These are phyloP conservation scores for Elsinoe ampelina DNA, from an alignment of 2,329 filamentous ascomycete genomes.

Conservation along the genomic window DNA sequence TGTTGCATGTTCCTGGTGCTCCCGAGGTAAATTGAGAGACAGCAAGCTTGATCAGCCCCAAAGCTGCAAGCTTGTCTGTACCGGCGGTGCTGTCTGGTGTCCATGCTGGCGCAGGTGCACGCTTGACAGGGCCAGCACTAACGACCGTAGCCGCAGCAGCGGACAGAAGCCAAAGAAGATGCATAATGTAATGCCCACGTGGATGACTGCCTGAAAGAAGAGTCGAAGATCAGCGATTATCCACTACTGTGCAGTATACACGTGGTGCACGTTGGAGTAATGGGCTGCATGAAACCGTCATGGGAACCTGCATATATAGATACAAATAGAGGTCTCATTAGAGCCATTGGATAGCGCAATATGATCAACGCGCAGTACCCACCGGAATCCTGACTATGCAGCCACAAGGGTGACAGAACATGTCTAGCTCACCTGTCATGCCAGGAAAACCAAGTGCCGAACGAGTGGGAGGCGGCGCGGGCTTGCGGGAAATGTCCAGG, in stretches of 20 bases:
- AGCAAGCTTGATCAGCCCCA: constrained; percentile 23
- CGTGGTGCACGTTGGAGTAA: not conserved
- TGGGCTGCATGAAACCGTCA: not conserved
- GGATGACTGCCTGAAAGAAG: too few relatives aligned
- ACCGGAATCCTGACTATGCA: constrained; percentile 6
- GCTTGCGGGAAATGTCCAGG: not conserved
- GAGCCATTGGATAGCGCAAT: not conserved
- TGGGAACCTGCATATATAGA: not conserved
- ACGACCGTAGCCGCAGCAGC: constrained; percentile 14
- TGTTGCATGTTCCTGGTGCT: not conserved
- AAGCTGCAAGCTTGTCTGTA: constrained; percentile 20
- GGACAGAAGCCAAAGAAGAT: constrained; percentile 9
- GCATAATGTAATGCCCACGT: not conserved
- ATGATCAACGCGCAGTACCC: not conserved
- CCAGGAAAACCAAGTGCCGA: constrained; percentile 4
- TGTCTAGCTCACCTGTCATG: constrained; percentile 10
- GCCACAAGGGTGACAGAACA: constrained; percentile 10
- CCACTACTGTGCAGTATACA: not conserved
- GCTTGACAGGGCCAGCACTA: not conserved
- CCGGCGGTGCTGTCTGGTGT: constrained; percentile 21
- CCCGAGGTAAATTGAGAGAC: not conserved
- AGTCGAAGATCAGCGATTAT: too few relatives aligned
- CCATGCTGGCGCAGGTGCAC: constrained; percentile 15
- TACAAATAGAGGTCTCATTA: not conserved
- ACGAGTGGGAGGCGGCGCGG: not conserved